phyloP scores from a whole-genome alignment of 1,284 basidiomycete genomes.

The Moesziomyces sp. region DNA sequence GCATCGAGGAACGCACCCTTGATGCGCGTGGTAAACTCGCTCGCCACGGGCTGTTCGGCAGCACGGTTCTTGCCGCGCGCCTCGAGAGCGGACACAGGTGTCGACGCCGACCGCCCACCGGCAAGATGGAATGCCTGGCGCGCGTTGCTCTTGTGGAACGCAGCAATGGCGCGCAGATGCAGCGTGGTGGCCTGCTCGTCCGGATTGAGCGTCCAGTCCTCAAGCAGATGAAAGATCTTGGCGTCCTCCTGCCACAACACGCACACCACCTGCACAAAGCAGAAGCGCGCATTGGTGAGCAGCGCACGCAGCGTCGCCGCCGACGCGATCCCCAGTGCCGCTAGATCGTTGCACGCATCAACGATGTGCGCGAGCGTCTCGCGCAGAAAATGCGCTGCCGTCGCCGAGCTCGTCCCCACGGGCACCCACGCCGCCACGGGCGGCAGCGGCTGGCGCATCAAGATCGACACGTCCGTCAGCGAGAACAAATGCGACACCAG shows the following conservation, averaged over 20 bases:
- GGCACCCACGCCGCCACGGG: constrained; percentile 78
- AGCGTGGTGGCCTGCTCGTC: constrained; percentile 70
- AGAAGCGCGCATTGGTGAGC: constrained; percentile 85
- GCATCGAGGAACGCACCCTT: constrained; percentile 88
- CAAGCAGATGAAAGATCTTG: constrained; percentile 82
- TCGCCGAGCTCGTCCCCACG: constrained; percentile 80
- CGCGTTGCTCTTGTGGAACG: constrained; percentile 84
- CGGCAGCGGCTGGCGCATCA: constrained; percentile 71
- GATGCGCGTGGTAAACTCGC: constrained; percentile 73
- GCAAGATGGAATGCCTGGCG: constrained; percentile 84
- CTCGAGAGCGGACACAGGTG: constrained; percentile 19
- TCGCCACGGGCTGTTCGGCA: constrained; percentile 26
- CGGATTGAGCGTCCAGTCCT: constrained; percentile 80
- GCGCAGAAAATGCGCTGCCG: constrained; percentile 82
- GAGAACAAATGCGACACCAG: constrained; percentile 89
- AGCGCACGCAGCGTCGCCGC: constrained; percentile 76
- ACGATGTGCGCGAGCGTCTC: constrained; percentile 84
- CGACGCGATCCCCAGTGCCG: constrained; percentile 77
- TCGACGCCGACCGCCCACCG: constrained; percentile 73
- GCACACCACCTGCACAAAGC: constrained; percentile 84
- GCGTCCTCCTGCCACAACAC: constrained; percentile 87
- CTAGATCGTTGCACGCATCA: constrained; percentile 85
- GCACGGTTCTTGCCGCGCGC: constrained; percentile 21
- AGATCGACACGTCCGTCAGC: constrained; percentile 77
- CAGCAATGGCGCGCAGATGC: constrained; percentile 79